Conservation (phyloP, 2,329 filamentous ascomycete species). For the Pyrenochaeta sp. region DNA sequence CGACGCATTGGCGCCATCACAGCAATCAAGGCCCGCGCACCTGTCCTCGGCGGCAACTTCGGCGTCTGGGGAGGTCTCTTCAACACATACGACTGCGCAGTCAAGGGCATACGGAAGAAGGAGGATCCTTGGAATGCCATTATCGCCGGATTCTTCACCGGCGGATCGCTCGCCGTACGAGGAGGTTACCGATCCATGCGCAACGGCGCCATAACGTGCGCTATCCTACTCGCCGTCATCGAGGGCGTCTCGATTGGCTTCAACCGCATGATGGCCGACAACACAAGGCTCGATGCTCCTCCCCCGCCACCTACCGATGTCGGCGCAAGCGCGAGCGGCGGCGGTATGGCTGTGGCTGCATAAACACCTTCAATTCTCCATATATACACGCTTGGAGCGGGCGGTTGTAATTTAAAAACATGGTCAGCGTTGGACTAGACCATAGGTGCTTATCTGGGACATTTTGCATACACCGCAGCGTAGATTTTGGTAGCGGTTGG, state of each 20-base stretch:
- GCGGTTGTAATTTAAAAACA: constrained; percentile 22
- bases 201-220: constrained; percentile 96
- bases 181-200: constrained; percentile 91
- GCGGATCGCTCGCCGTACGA: constrained; percentile 85
- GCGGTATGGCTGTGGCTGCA: constrained; percentile 33
- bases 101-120: constrained; percentile 91
- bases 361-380: constrained; percentile 24
- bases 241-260: constrained; percentile 97
- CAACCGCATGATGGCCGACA: constrained; percentile 91
- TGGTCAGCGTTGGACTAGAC: constrained; percentile 22
- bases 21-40: constrained; percentile 95
- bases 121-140: constrained; percentile 99
- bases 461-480: constrained; percentile 42
- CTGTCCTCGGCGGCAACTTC: constrained; percentile 96
- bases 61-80: constrained; percentile 97
- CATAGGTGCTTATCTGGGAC: constrained; percentile 31
- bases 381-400: constrained; percentile 22
- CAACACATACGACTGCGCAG: constrained; percentile 93
- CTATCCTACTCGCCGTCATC: constrained; percentile 91
- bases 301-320: constrained; percentile 53
- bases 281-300: constrained; percentile 77
- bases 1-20: constrained; percentile 92
- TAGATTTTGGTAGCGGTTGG: constrained; percentile 38
- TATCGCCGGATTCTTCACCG: constrained; percentile 93
- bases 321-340: constrained; percentile 26